Base-by-base conservation (phyloP, 345 rosid species). In the Laguncularia racemosa region DNA sequence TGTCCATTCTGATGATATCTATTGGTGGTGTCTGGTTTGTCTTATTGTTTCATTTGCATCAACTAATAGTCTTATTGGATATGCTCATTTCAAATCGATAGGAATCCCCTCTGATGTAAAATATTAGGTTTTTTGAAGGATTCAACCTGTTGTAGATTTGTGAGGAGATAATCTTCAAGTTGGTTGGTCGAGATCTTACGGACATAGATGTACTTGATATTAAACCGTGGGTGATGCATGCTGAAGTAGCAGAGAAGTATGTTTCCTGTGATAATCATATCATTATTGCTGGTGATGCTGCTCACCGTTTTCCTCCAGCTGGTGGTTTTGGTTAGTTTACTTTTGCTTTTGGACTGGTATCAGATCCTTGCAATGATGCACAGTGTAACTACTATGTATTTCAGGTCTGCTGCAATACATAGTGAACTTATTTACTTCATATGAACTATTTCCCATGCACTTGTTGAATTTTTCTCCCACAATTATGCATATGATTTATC, bases 181-280 rank as follows among this genome's bases (percentile, higher is more conserved):
- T 93, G 86, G 88, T 81, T 62, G 96, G 97, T 66, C 78, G 56
- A 73, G 96, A 87, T 84, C 91, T 93, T 71, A 66, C 76, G 67
- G 97, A 87, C 73, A 54, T 86, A 66, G 56, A 78, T 67, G 88
- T 93, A 61, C 71, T 85, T 48, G 99, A 81, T 57, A 62, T 87
- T 70, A 93, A 89, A 81, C 97, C 96, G 59, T 93, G 99, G 99
- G 78, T 82, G 71, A 93, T 93, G 99, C 85, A 89, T 81, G 97
- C 99, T 69, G 97, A 93, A 84, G 97, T 89, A 57, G 95, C 90
- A 44, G 90, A 89, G 66, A 93, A 74, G 63, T 87, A 75, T 70
- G 67, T 68, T 51, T 67, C 72, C 71, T 75, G 65, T 66, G 78
- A 83, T 67, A 79, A 79, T 70, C 83, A 73, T 61, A 67, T 93